A percentile compares a stretch with the other conserved stretches of the same genome.
Evolutionary conservation across 2,329 filamentous ascomycete species (phyloP).

Genomic region (Grosmannia serpens): DNA sequence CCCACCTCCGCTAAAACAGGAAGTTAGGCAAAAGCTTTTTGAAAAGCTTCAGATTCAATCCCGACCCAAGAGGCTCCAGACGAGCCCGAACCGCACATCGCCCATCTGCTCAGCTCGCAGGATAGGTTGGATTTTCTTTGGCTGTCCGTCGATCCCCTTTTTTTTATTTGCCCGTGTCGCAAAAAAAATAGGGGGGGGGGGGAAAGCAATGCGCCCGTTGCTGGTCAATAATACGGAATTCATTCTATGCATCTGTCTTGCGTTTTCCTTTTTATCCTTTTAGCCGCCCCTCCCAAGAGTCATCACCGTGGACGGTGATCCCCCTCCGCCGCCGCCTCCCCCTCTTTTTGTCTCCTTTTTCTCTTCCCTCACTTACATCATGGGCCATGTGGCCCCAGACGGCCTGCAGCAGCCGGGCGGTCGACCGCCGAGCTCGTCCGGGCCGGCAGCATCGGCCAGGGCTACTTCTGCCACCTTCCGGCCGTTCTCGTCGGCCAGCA

Average conservation of each 20-base stretch:
- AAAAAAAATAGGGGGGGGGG: no score
- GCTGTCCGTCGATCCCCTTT: no score
- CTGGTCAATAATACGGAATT: not conserved
- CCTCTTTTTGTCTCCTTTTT: not conserved
- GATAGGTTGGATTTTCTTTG: no score
- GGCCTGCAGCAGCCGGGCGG: not conserved
- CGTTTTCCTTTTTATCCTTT: not conserved
- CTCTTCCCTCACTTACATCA: not conserved
- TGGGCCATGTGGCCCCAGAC: not conserved
- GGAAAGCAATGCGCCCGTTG: not conserved
- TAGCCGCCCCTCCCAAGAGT: not conserved
- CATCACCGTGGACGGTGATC: not conserved
- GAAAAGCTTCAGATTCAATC: not conserved
- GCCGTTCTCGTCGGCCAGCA: not conserved
- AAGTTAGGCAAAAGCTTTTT: not conserved
- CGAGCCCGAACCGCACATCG: not conserved
- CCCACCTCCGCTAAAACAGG: slow-evolving; percentile 6
- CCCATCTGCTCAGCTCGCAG: not conserved
- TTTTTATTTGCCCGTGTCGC: no score
- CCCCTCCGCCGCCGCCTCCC: not conserved
- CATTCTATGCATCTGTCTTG: not conserved
- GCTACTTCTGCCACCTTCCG: not conserved
- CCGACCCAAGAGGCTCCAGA: not conserved
- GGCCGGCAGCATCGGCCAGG: not conserved
- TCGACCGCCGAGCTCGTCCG: not conserved